Evolutionary conservation across 805 yeast species (phyloP), one percentile per base, ranked within the genome.

Genomic region (Candida hispaniensis): DNA sequence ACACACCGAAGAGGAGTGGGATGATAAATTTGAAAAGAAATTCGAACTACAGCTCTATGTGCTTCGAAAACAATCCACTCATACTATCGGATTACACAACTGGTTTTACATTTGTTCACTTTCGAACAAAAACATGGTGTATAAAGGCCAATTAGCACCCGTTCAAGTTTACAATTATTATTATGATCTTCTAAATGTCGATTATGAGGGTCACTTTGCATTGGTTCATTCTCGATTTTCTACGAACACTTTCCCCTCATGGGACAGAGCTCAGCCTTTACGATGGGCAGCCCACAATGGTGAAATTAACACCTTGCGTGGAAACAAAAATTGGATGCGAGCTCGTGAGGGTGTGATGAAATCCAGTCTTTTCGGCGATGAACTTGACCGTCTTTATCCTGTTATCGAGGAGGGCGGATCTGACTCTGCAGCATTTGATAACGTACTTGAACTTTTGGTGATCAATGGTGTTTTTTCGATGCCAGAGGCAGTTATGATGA

Each of bases 221-320:
- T 69, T 88, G 25, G 97, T 88, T 34, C 98, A 88, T 64, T 86
- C 97, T 14, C 75, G 98, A 57, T 88, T 88, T 68, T 85, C 96
- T 40, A 88, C 98, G 18, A 88, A 88, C 60, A 88, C 98, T 30
- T 88, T 88, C 73, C 98, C 98, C 30, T 83, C 95, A n/a, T 88
- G 98, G 98, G 98, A 91, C 62, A 75, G 98, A 61, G 97, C 98
- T 14, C 98, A 88, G 62, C 98, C 98, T 30, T 69, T 88, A 52
- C 70, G 97, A 59, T 78, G 93, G 79, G 82, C 94, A 18, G 98
- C 98, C 23, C 98, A 88, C 63, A 88, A 88, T 58, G 98, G 98
- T 68, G 98, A 88, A 62, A 91, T 88, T 59, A 88, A 88, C 62
- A 88, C 98, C 24, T 64, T 88, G 54, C 73, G 97, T 59, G 98